phyloP scores from a whole-genome alignment of 176 grass and related monocot species.

The Panicum miliaceum region DNA sequence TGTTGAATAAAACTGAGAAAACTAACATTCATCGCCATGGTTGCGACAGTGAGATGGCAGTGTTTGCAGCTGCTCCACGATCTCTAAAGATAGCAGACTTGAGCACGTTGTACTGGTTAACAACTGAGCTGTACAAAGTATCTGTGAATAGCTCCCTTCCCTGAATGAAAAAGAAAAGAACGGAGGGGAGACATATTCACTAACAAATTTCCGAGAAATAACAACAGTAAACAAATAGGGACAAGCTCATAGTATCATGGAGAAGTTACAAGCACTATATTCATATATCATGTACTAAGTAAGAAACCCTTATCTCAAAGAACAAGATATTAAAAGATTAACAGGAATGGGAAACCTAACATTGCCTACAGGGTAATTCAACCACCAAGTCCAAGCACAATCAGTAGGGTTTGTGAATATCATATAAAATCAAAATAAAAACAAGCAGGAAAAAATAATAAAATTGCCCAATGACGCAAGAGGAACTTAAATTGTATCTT shows the following conservation, averaged over 20 bases:
- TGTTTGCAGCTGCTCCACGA: conserved; percentile 48
- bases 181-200: background rate
- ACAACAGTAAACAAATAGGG: background rate
- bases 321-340: background rate
- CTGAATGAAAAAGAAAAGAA: conserved; percentile 51
- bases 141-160: conserved; percentile 63
- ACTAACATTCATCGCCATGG: conserved; percentile 65
- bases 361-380: conserved; percentile 6
- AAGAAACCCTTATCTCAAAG: background rate
- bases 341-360: conserved; percentile 7
- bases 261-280: conserved; percentile 10
- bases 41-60: conserved; percentile 74
- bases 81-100: conserved; percentile 72
- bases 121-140: conserved; percentile 67
- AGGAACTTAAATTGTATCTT: background rate
- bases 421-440: conserved; percentile 7
- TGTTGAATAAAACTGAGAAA: conserved; percentile 41
- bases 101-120: conserved; percentile 77
- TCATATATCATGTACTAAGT: conserved; percentile 6
- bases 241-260: conserved; percentile 21
- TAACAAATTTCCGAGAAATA: conserved; percentile 13
- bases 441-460: background rate
- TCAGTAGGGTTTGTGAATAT: background rate
- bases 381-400: background rate
- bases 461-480: background rate